phyloP scores from a whole-genome alignment of 495 filamentous ascomycete species.

The Podospora anserina region DNA sequence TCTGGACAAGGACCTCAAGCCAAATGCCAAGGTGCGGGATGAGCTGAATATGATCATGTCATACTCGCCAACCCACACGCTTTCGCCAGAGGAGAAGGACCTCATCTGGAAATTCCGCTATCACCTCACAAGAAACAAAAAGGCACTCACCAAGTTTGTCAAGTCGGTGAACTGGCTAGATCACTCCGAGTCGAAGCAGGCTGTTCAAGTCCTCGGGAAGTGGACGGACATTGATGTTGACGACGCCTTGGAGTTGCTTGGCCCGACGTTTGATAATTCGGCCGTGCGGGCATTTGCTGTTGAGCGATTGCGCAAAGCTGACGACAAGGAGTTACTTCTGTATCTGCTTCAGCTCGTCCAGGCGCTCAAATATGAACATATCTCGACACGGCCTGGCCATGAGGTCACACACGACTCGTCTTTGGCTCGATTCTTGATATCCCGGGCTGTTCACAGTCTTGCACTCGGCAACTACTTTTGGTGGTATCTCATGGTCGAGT shows the following conservation, averaged over 20 bases:
- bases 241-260: conserved; percentile 91
- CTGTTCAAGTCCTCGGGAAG: conserved; percentile 81
- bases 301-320: conserved; percentile 82
- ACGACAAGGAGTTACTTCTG: conserved; percentile 87
- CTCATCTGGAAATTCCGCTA: conserved; percentile 95
- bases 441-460: conserved; percentile 77
- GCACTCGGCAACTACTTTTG: conserved; percentile 91
- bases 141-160: conserved; percentile 93
- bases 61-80: conserved; percentile 85
- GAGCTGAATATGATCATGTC: conserved; percentile 87
- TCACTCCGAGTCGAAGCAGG: conserved; percentile 78
- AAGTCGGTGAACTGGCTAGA: conserved; percentile 96
- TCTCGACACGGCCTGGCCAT: conserved; percentile 54
- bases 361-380: conserved; percentile 91
- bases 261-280: conserved; percentile 84
- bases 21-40: conserved; percentile 94
- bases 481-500: conserved; percentile 98
- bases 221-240: conserved; percentile 98
- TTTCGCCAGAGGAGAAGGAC: conserved; percentile 89
- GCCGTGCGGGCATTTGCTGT: conserved; percentile 91
- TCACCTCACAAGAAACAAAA: conserved; percentile 86
- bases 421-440: conserved; percentile 84
- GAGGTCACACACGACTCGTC: conserved; percentile 77
- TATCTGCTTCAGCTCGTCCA: conserved; percentile 96
- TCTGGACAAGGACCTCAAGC: conserved; percentile 88